Base-by-base conservation (phyloP, 2,329 filamentous ascomycete species). In the Waltergamsia citrina region DNA sequence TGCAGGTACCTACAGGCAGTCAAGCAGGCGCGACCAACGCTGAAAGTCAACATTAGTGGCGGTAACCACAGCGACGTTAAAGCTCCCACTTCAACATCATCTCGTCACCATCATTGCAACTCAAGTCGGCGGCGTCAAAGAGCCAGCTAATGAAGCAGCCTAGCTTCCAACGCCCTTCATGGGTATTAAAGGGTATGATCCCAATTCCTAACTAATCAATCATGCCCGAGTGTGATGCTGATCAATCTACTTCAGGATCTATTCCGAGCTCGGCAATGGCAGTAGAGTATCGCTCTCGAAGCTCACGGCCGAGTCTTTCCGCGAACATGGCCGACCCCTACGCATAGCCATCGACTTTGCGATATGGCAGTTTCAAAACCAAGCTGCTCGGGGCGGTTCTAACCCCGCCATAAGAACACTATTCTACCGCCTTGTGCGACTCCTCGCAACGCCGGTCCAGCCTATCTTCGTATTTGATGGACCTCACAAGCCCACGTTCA, bases 361-460 rank as follows among this genome's bases (percentile, higher is more conserved):
- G 3, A 96, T 98, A 51, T 98, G 92, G 92, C 82, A 94, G 29
- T 96, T 94, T 51, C 92, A 98, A 51, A 81, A 81, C 10, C 87
- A 94, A 51, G 81, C 85, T 11, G 84, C 84, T 14, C 78, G 78
- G 62, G 86, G 76, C 30, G 92, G 92, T 39, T 78, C 79, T 9
- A 95, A 95, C 46, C 90, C 92, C 6, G 88, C 88, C 2, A 69
- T 95, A 24, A 76, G 92, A 37, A 95, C 88, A 2, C 73, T 98
- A 17, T 96, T 95, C 60, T 96, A 93, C 57, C 82, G 92, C 22
- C 74, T 96, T 1, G 65, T 90, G 2, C 81, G 84, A 34, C 69
- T 94, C 4, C 66, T 92, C 10, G 68, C 74, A 11, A 70, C 84
- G 14, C 81, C 82, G n/a, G 79, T 94, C 23, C 81, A 90, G 35